Percentiles rank a stretch among this genome's conserved stretches.
phyloP scores from a whole-genome alignment of 805 yeast genomes.

The Candida berthetii region DNA sequence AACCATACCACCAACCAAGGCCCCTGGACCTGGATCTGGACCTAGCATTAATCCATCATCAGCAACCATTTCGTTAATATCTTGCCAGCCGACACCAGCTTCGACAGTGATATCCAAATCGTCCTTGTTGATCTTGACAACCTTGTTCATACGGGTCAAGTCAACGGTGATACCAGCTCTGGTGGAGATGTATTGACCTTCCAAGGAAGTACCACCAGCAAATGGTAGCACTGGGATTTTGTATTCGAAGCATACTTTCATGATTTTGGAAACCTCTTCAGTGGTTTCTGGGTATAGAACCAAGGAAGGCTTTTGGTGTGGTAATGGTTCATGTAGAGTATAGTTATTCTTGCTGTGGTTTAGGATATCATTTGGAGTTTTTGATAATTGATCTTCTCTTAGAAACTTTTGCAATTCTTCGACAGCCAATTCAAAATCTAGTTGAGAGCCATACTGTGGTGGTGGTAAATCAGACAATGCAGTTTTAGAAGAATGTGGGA shows the following conservation, averaged over 20 bases:
- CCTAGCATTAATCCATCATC: slow-evolving; percentile 56
- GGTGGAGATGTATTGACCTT: slow-evolving; percentile 61
- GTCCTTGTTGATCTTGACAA: slow-evolving; percentile 47
- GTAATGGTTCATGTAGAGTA: slow-evolving; percentile 42
- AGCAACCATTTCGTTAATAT: slow-evolving; percentile 43
- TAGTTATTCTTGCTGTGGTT: slow-evolving; percentile 41
- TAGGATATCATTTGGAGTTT: slow-evolving; percentile 22
- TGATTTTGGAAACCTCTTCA: slow-evolving; percentile 46
- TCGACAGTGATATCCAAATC: slow-evolving; percentile 71
- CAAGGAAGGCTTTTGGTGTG: slow-evolving; percentile 40
- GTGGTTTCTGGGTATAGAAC: slow-evolving; percentile 50
- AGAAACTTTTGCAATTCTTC: not conserved
- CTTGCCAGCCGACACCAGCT: slow-evolving; percentile 79
- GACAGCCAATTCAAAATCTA: slow-evolving; percentile 17
- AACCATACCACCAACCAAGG: slow-evolving; percentile 65
- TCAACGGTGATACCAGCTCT: slow-evolving; percentile 59
- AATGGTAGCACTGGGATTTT: slow-evolving; percentile 56
- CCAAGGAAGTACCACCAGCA: slow-evolving; percentile 61
- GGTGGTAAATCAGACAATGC: slow-evolving; percentile 14
- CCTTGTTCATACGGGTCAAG: slow-evolving; percentile 51
- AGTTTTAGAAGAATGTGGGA: slow-evolving; percentile 21
- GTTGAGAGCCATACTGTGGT: slow-evolving; percentile 18
- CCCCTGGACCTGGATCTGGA: slow-evolving; percentile 72
- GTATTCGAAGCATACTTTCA: slow-evolving; percentile 45
- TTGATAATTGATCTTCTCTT: not conserved